Base-by-base conservation (phyloP, 2,329 filamentous ascomycete species). In the Coleophoma eucalyptorum region DNA sequence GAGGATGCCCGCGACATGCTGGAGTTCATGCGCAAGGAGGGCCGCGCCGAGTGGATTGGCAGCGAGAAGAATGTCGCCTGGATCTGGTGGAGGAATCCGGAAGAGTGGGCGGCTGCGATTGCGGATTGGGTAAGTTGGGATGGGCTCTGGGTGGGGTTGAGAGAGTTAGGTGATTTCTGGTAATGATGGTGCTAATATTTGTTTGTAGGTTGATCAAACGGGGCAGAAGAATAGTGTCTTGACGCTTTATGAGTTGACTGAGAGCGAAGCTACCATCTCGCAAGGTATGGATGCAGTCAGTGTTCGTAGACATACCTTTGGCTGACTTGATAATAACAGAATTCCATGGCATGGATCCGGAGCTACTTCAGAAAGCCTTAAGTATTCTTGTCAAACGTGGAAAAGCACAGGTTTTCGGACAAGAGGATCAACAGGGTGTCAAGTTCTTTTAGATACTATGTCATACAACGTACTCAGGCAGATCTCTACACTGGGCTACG, bases 381-480 rank as follows among this genome's bases (percentile, higher is more conserved):
- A 80, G 82, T 53, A 77, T 94, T 46, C 77, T 97, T 45, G 92
- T 96, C 34, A 96, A 95, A 77, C 81, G 87, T 55, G 91, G 91
- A 59, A 96, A 89, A 72, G 93, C 92, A 13, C 93, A 97, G 69
- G 84, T 97, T 21, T 97, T 99, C 72, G 93, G 93, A 33, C 81
- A 83, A 49, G 91, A 93, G 62, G 90, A 93, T 66, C 88, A 89
- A 54, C 83, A 89, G 63, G 94, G 94, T 62, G 90, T 97, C 58
- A 99, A 99, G 74, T 97, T 99, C 74, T 97, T 97, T 67, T 97
- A 74, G 85, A 35, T 8, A 18, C 34, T 33, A 42, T 31, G 26
- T 26, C 26, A 26, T 7, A 26, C 26, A 26, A 26, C 26, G 10
- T 26, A 8, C 26, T 26, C 26, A 7, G 26, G 26, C 26, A 26